Evolutionary conservation across 2,329 filamentous ascomycete genomes (phyloP), one percentile per base, ranked within the genome.

Genomic region (Aspergillus versicolor): DNA sequence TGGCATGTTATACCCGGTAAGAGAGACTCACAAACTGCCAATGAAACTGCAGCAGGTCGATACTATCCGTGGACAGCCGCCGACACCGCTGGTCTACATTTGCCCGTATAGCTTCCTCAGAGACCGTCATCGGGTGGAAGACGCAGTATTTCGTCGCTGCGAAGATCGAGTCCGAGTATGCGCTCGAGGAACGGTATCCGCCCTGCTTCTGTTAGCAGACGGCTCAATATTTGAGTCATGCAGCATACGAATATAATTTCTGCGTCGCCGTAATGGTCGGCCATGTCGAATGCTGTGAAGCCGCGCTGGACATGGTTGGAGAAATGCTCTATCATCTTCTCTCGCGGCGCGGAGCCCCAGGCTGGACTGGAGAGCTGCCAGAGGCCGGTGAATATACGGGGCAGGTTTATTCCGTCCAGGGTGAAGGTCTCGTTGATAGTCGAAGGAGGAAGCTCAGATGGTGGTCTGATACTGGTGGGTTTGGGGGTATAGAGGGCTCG

Each of bases 201-300:
- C 50, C 50, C 50, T 52, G 21, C 11, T 9, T 11, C 24, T 44
- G 37, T 42, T 52, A 43, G 30, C 17, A 13, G 21, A 21, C 21
- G 4, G 21, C 9, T 30, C 2, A 9, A 4, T n/a, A 32, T 5
- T 30, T n/a, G 38, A 34, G 9, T 22, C 3, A 15, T 30, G 30
- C 2, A 27, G 44, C 50, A 12, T 8, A 52, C 50, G n/a, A 52
- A 52, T 9, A 52, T 52, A 11, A 52, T 52, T n/a, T 52, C 50
- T 27, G 50, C 50, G 34, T 52, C 50, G 13, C 50, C 50, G 8
- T 52, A 52, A 15, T 52, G 41, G n/a, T 52, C 50, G 24, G 50
- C 50, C 50, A 52, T 52, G 30, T 52, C 41, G 30, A 52, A 52
- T 5, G 50, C 50, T 21, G 50, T 52, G 50, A 52, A 44, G 9